Conservation (phyloP, 106 monocot genomes). For the Ottelia alismoides region DNA sequence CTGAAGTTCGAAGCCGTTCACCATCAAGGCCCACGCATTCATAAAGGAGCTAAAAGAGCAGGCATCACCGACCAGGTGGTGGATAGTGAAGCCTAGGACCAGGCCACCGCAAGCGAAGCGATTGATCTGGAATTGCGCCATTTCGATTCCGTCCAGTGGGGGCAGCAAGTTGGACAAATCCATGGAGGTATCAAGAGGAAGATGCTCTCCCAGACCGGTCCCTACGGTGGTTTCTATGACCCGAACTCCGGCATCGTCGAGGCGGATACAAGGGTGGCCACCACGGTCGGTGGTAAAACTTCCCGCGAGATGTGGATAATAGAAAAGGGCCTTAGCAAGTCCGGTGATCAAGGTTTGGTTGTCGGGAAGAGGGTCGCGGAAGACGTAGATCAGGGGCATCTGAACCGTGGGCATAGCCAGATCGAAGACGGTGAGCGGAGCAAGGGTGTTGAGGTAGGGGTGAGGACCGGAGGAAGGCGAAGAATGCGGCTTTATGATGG, state of each 20-base stretch:
- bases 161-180: not conserved
- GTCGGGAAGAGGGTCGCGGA: constrained; percentile 3
- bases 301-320: constrained; percentile 4
- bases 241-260: constrained; percentile 7
- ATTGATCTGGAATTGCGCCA: constrained; percentile 6
- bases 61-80: constrained; percentile 6
- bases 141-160: not conserved
- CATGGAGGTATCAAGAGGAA: constrained; percentile 1
- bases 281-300: not conserved
- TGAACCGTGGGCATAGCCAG: not conserved
- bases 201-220: not conserved
- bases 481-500: not conserved
- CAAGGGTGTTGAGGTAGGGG: constrained; percentile 1
- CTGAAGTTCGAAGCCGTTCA: not conserved
- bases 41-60: constrained; percentile 1
- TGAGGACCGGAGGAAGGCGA: not conserved
- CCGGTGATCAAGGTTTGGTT: constrained; percentile 1
- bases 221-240: not conserved
- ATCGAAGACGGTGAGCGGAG: constrained; percentile 9
- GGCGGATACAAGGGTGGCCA: not conserved
- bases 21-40: not conserved
- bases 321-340: constrained; percentile 4
- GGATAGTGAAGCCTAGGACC: not conserved
- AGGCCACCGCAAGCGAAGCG: constrained; percentile 10
- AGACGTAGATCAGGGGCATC: constrained; percentile 3